These are phyloP conservation scores for Amanita thiersii DNA, from an alignment of 768 basidiomycete species.

Conservation along the genomic window DNA sequence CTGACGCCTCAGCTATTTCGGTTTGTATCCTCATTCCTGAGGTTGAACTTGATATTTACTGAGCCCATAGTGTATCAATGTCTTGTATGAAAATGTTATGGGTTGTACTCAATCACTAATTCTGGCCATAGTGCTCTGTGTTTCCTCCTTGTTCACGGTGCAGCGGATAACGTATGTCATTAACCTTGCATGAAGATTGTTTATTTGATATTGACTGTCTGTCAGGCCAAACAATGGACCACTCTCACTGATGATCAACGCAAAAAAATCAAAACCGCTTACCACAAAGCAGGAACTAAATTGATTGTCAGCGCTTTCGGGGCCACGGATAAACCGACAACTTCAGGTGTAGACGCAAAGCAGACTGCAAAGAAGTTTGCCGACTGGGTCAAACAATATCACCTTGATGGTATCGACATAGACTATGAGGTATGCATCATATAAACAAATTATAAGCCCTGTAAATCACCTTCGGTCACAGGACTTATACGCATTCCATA, in stretches of 20 bases:
- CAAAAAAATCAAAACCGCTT: slow-evolving; percentile 27
- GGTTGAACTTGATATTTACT: too few relatives aligned
- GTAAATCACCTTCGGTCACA: slow-evolving; percentile 22
- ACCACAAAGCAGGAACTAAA: slow-evolving; percentile 48
- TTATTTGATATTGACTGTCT: background rate
- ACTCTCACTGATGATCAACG: background rate
- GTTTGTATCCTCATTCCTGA: too few relatives aligned
- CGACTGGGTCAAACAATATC: slow-evolving; percentile 51
- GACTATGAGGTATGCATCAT: slow-evolving; percentile 47
- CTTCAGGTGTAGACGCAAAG: slow-evolving; percentile 46
- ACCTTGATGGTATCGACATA: slow-evolving; percentile 65
- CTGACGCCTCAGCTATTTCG: too few relatives aligned
- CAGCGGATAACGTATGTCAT: background rate
- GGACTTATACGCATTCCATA: slow-evolving; percentile 58
- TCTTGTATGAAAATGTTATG: too few relatives aligned
- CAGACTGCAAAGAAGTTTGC: slow-evolving; percentile 57
- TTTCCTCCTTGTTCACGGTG: background rate
- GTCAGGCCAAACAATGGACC: slow-evolving; percentile 2
- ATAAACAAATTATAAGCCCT: background rate
- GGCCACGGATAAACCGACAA: slow-evolving; percentile 48
- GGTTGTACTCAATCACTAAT: background rate
- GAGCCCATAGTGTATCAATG: too few relatives aligned
- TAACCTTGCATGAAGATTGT: background rate
- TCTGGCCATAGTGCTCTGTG: background rate
- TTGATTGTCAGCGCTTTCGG: slow-evolving; percentile 61